Base-by-base conservation (phyloP, 257 asterid genomes). In the Salvia rosmarinus region DNA sequence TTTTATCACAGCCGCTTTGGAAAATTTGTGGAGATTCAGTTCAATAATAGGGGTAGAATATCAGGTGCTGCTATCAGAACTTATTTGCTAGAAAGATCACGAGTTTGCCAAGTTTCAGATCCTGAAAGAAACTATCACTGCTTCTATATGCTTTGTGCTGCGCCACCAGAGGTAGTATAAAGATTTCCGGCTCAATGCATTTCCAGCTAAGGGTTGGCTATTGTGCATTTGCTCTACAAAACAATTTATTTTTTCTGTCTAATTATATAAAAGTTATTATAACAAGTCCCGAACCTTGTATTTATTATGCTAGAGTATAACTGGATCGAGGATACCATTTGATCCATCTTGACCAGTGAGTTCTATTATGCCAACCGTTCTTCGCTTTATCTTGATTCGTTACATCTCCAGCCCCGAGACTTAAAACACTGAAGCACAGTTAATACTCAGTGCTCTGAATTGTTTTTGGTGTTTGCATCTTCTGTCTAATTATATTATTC, bases 51-150 rank as follows among this genome's bases (percentile, higher is more conserved):
- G 57, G 92, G 92, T 35, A 86, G 88, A 76, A 92, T 92, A 39
- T 90, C 96, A 6, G 98, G 98, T 74, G 98, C 98, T 32, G 98
- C 98, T 51, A 92, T 92, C 75, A 85, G 95, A 83, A 92, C 98
- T 40, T 92, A 92, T 83, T 83, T 92, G 79, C 83, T 92, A 83
- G 98, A 92, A 83, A 84, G 96, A 76, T 92, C 98, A 4, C 96
- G 98, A 40, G 98, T 92, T 70, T 88, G 95, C 74, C 98, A 90
- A 82, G 84, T 88, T 67, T 90, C 96, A 35, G 96, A 92, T 79
- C 96, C 96, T 60, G 98, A 92, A 82, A 90, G 98, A 78, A 92
- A 88, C 82, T 92, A 92, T 79, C 98, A 92, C 63, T 92, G 98
- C 77, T 92, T 92, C 79, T 92, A 92, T 75, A 85, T 92, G 96